A percentile compares a stretch with the other conserved stretches of the same genome.
phyloP scores from a whole-genome alignment of 495 filamentous ascomycete species.

The Trichoderma virens region DNA sequence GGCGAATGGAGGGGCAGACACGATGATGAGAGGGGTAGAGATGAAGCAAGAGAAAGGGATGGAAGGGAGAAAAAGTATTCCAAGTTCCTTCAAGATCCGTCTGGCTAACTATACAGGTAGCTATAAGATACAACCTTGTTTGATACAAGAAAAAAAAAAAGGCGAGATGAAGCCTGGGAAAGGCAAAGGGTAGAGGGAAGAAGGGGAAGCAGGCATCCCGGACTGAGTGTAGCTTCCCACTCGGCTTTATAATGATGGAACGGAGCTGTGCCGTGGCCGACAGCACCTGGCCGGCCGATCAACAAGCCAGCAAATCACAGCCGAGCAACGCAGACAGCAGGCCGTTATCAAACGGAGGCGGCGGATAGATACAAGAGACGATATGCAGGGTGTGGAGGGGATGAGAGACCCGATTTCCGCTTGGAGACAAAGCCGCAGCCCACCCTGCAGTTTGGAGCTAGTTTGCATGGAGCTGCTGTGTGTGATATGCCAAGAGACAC shows the following conservation, averaged over 20 bases:
- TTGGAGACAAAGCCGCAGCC: background rate
- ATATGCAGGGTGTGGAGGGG: background rate
- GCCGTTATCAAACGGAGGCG: background rate
- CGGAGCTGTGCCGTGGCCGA: too few species aligned
- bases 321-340: background rate
- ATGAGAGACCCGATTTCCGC: background rate
- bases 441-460: too few species aligned
- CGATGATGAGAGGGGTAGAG: background rate
- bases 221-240: background rate
- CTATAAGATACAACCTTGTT: background rate
- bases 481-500: too few species aligned
- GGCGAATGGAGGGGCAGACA: background rate
- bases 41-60: background rate
- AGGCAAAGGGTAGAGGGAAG: background rate
- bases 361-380: background rate
- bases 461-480: too few species aligned
- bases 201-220: background rate
- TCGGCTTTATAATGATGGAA: background rate
- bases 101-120: background rate
- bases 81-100: background rate
- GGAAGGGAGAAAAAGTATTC: background rate
- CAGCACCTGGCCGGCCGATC: background rate
- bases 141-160: background rate
- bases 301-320: background rate
- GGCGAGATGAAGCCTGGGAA: background rate